Evolutionary conservation across 2,329 filamentous ascomycete species (phyloP), one percentile per base, ranked within the genome.

Genomic region (Aspergillus quadricinctus): DNA sequence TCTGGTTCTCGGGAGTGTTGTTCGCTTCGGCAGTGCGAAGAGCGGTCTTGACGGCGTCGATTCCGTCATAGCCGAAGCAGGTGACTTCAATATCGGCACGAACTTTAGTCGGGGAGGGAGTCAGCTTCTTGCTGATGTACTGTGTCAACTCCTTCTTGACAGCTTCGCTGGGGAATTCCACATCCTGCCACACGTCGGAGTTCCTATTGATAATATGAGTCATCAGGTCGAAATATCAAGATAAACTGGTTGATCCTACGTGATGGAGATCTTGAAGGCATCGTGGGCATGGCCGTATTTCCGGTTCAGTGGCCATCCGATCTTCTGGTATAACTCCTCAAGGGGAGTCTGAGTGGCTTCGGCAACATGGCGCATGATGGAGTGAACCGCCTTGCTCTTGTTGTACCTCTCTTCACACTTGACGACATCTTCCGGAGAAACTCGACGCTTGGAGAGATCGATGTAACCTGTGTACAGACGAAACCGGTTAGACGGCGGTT

Each of bases 331-430:
- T 56, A 99, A 84, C 52, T 87, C 84, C 81, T 97, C 91, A 71
- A 99, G 95, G n/a, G 93, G 92, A 29, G 87, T 89, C 72, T 89
- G 87, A 46, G 92, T 96, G 84, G 97, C 97, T 81, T 99, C 92
- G 65, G 94, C 93, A 61, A 99, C 94, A 76, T 99, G 94, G 75
- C 93, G 88, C 90, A 99, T 93, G 77, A 99, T 97, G 54, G 91
- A 95, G 78, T 99, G 94, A 43, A 97, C 94, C 82, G 96, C 95
- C 83, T 99, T 99, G 81, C 91, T 90, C 87, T 99, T 99, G 85
- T 99, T 99, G 84, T 97, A 99, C 67, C 94, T 87, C 81, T 99
- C 94, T 75, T 99, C 94, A 75, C 95, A 99, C 81, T 97, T 97
- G 67, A 96, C 83, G 62, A 97, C 94, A 80, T 99, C 94, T 76